Evolutionary conservation across 345 rosid species (phyloP), one percentile per base, ranked within the genome.

Genomic region (Camelina sativa): DNA sequence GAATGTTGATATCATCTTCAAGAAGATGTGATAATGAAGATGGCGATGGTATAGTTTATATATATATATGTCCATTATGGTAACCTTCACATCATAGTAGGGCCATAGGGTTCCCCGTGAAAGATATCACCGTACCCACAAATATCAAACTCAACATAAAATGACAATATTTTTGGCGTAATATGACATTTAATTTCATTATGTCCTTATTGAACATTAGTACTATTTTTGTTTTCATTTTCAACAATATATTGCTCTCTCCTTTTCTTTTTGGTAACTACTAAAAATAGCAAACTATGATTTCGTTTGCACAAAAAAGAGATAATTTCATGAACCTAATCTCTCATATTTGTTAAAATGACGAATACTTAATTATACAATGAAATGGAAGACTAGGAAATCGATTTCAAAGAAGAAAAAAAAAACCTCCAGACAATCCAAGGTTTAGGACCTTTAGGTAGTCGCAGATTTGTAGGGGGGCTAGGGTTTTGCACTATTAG

Each of bases 91-190:
- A 72, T 72, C 81, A 66, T 22, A 60, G 77, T 78, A 72, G 81
- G 81, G 53, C 34, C 77, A 60, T 34, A 67, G 53, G 69, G 57
- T 72, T 72, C 64, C 80, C 67, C 76, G 81, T 72, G 70, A 78
- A 72, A 78, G 65, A 72, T 60, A 65, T 66, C 69, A 78, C 77
- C 77, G 65, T 72, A 78, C 81, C 77, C 73, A 72, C 73, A 77
- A 41, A 65, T 25, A 52, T 72, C 76, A 66, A 62, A 25, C 46
- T 72, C 81, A 67, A 32, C 50, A 41, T 60, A 71, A 7, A 13
- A 23, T 66, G 59, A 25, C 59, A 54, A 62, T 43, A 43, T 23
- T 66, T 69, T 65, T 43, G 40, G 67, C 62, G 67, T 76, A 70
- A 76, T 64, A 64, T 71, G 62, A 65, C 46, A 47, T 35, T 76